A percentile compares a stretch with the other conserved stretches of the same genome.
Conservation (phyloP, 202 grass and related monocot species). For the Zoysia matrella region DNA sequence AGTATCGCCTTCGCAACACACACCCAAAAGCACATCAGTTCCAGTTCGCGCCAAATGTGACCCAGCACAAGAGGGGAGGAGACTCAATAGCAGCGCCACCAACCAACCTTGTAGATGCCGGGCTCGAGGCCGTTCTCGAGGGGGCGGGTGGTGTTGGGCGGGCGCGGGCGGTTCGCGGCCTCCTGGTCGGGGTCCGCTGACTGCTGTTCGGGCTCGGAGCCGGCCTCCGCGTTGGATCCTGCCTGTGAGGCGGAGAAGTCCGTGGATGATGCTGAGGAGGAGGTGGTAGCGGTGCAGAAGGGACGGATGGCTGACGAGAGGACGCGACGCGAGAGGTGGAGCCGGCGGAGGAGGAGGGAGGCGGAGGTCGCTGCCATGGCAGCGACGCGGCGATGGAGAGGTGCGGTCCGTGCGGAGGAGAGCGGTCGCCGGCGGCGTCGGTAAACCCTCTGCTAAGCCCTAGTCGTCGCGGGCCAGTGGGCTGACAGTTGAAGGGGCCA, state of each 20-base stretch:
- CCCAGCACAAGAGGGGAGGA: background rate
- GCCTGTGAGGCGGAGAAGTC: background rate
- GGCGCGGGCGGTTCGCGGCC: background rate
- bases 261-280: background rate
- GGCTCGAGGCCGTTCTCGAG: slow-evolving; percentile 90
- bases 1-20: slow-evolving; percentile 63
- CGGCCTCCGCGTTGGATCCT: slow-evolving; percentile 19
- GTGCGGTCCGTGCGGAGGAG: background rate
- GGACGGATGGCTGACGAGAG: slow-evolving; percentile 41
- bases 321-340: slow-evolving; percentile 49
- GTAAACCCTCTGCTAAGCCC: slow-evolving; percentile 63
- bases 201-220: slow-evolving; percentile 24
- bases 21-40: slow-evolving; percentile 15
- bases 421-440: background rate
- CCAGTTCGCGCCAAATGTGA: background rate
- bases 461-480: slow-evolving; percentile 15
- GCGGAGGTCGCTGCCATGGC: slow-evolving; percentile 66
- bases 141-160: slow-evolving; percentile 55
- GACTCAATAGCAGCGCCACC: background rate
- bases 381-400: background rate
- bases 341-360: slow-evolving; percentile 58
- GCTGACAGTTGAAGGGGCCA: background rate
- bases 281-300: slow-evolving; percentile 33
- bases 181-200: slow-evolving; percentile 29
- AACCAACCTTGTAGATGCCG: slow-evolving; percentile 74